Conservation (phyloP, 306 rosid genomes). For the Medicago truncatula region MtrunA17r5.0-ANR NC_053046.1:26119501-26120000, state of each 20-base stretch:
- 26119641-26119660: conserved; percentile 50
- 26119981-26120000: too few relatives aligned
- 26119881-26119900: conserved; percentile 1
- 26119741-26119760: conserved; percentile 46
- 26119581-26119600: conserved; percentile 40
- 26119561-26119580: conserved; percentile 41
- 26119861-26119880: neutral
- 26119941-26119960: neutral
- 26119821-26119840: neutral
- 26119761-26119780: conserved; percentile 50
- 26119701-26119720: conserved; percentile 35
- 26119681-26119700: conserved; percentile 47
- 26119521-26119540: conserved; percentile 44
- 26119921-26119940: too few relatives aligned
- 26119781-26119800: conserved; percentile 42
- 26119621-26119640: conserved; percentile 42
- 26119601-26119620: conserved; percentile 32
- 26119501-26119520: conserved; percentile 44
- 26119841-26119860: neutral
- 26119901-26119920: too few relatives aligned
- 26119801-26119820: conserved; percentile 2
- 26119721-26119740: conserved; percentile 42
- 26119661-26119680: conserved; percentile 56
- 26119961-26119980: too few relatives aligned
- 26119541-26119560: conserved; percentile 44